Conservation (phyloP, 495 filamentous ascomycete genomes). For the Ascodesmis nigricans region DNA sequence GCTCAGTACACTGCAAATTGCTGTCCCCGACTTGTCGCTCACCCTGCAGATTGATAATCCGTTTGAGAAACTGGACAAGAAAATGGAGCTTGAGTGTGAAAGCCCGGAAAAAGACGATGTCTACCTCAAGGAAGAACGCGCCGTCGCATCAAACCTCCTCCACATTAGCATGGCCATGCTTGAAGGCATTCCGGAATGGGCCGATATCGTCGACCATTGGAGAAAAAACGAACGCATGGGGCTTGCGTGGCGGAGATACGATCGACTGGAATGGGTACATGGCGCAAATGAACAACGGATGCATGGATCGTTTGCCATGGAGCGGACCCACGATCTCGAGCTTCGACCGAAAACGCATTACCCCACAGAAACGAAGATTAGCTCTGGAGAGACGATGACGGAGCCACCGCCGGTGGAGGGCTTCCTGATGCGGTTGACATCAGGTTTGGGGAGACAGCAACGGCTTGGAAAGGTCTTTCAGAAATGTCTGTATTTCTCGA, state of each 20-base stretch:
- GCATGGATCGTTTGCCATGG: constrained; percentile 55
- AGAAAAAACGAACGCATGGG: constrained; percentile 40
- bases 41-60: constrained; percentile 40
- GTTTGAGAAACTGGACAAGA: constrained; percentile 34
- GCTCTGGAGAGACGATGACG: constrained; percentile 23
- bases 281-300: constrained; percentile 48
- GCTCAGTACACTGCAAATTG: constrained; percentile 36
- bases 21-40: constrained; percentile 46
- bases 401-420: constrained; percentile 51
- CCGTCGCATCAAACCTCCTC: constrained; percentile 35
- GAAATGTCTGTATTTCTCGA: constrained; percentile 49
- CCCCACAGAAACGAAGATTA: constrained; percentile 29
- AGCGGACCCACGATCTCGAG: constrained; percentile 51
- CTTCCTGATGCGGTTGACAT: constrained; percentile 47
- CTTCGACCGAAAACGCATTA: constrained; percentile 50
- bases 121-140: constrained; percentile 26
- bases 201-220: constrained; percentile 39
- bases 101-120: constrained; percentile 24
- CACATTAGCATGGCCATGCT: constrained; percentile 38
- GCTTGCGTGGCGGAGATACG: constrained; percentile 55
- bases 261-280: constrained; percentile 53
- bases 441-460: constrained; percentile 38
- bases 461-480: constrained; percentile 39
- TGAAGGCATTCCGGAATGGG: constrained; percentile 36
- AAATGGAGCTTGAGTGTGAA: constrained; percentile 23